Base-by-base conservation (phyloP, 192 early-diverging fungal genomes). In the Coemansia sp. region DNA sequence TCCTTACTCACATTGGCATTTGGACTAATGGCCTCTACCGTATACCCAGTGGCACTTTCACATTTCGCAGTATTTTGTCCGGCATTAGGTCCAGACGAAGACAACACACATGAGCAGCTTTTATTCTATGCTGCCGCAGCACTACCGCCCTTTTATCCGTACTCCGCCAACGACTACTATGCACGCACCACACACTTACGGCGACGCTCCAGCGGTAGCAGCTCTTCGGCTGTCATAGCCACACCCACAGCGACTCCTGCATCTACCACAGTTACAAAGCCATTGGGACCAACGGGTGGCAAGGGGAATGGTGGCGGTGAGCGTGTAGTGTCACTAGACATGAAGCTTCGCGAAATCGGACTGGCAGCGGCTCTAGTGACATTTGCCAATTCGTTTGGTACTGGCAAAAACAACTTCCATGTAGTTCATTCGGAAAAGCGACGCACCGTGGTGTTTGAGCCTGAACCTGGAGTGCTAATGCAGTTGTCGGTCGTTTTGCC, bases 31-130 rank as follows among this genome's bases (percentile, higher is more conserved):
- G 51, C 53, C 19, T 59, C 71, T 36, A 65, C 55, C 3, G 31
- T 72, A 0, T 76, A 81, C 58, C 71, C 79, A 2, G 70, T 72
- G n/a, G 79, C 79, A n/a, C 71, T 93, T 8, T 82, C 87, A 15
- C 89, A 90, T 70, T 93, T 93, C 74, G 88, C 90, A 46, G 82
- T 93, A 14, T 93, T 90, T 68, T 91, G 90, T 64, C 90, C 92
- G 10, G 83, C 81, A 39, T 78, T 92, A 48, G 88, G 90, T 0
- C 77, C 79, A 0, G 77, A 80, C 48, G 92, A 92, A 67, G 90
- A 92, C 64, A 88, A 77, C n/a, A 83, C 89, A 7, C 86, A 89
- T 76, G 90, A 93, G 55, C 92, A 93, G 73, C 75, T 93, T 19
- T 73, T 93, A 4, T 93, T 87, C 59, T 93, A 92, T 64, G 82